These are phyloP conservation scores for Claviceps pazoutovae DNA, from an alignment of 2,329 filamentous ascomycete species.

Conservation along the genomic window DNA sequence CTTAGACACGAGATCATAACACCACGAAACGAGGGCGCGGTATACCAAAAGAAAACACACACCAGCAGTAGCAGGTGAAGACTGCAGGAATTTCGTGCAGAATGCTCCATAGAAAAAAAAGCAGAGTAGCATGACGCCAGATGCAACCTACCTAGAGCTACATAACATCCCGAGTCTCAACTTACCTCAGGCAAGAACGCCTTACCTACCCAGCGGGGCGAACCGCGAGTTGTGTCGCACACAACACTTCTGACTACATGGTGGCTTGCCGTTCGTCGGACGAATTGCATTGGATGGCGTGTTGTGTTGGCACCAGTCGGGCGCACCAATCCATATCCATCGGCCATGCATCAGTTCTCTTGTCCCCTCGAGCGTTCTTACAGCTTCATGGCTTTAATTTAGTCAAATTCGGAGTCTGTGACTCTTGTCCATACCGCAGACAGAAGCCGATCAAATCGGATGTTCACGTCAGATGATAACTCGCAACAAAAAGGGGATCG, in stretches of 20 bases:
- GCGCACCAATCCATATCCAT: background rate
- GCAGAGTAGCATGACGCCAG: background rate
- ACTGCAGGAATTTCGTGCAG: too few relatives aligned
- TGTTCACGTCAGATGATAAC: too few relatives aligned
- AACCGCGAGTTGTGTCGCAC: background rate
- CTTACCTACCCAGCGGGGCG: slow-evolving; percentile 1
- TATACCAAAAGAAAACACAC: background rate
- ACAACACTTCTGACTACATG: background rate
- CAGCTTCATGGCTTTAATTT: too few relatives aligned
- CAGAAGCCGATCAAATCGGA: too few relatives aligned
- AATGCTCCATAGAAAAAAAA: background rate
- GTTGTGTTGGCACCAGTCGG: background rate
- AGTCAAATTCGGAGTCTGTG: too few relatives aligned
- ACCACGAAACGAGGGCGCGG: background rate
- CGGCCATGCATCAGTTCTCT: background rate
- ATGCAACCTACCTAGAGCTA: background rate
- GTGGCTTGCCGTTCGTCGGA: too few relatives aligned
- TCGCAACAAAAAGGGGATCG: too few relatives aligned
- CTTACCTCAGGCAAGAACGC: background rate
- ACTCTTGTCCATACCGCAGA: too few relatives aligned
- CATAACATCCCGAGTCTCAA: background rate
- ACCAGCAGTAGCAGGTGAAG: background rate
- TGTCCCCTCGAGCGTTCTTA: too few relatives aligned
- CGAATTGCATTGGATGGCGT: background rate
- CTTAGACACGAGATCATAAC: background rate